Evolutionary conservation across 768 basidiomycete genomes (phyloP), one percentile per base, ranked within the genome.

Genomic region (Auricularia auricula-judae): DNA sequence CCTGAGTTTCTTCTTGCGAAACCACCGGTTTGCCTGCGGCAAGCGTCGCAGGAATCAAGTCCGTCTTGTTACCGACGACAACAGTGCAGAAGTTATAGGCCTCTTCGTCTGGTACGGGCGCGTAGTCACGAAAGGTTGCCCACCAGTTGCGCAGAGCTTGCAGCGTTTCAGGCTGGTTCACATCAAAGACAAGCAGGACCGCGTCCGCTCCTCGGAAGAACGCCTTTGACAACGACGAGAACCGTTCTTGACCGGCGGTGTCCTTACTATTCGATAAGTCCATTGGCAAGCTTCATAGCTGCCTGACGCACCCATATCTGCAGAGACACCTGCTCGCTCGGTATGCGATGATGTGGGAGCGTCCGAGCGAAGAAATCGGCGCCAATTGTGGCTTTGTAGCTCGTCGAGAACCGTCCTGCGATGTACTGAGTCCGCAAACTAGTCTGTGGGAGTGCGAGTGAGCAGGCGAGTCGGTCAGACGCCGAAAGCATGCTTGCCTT

Each of bases 131-230:
- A 74, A 94, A 94, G 70, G 90, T 86, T 12, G 75, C 70, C 90
- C 90, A 93, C 91, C 92, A 94, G 66, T 83, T 84, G 11, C 70
- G 75, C 58, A 93, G 76, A 0, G 81, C 79, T 0, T 74, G 65
- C 66, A 92, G 79, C 8, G 87, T 84, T 54, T 84, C 78, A 0
- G 84, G 84, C 3, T 81, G 72, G 68, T 86, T 89, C 36, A 89
- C 87, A 70, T 93, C 89, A 72, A 88, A 94, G 78, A 92, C 83
- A 67, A 94, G 81, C 16, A 94, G 66, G 1, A 82, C 89, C 1
- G 91, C 92, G 69, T 93, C 90, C 2, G 91, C 89, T 1, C 89
- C 89, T 4, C 92, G 83, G 69, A 91, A 94, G 75, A 93, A 93
- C 0, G 92, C 90, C 0, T 82, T 78, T 0, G 91, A 90, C 18